A percentile compares a stretch with the other conserved stretches of the same genome.
phyloP scores from a whole-genome alignment of 352 stramenopile species.

The Globisporangium rhizosaccharum region DNA sequence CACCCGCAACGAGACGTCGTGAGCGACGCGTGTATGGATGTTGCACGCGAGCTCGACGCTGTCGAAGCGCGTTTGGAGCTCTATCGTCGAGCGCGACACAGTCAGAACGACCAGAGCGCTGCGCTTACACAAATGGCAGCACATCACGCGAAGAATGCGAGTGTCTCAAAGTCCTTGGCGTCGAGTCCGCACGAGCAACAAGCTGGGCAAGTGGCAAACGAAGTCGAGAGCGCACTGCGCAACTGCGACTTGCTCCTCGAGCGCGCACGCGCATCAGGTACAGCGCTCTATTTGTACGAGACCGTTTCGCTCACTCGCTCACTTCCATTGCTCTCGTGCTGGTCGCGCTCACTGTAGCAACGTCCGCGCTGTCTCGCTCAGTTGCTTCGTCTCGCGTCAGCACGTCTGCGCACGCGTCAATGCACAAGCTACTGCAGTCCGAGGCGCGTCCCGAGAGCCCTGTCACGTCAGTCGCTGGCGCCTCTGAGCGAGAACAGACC shows the following conservation, averaged over 20 bases:
- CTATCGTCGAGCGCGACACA: constrained; percentile 12
- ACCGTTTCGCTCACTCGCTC: constrained; percentile 6
- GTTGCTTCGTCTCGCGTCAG: too few relatives aligned
- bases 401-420: too few relatives aligned
- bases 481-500: not conserved
- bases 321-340: not conserved
- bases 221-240: constrained; percentile 45
- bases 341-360: not conserved
- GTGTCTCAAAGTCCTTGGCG: too few relatives aligned
- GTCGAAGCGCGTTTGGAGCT: constrained; percentile 30
- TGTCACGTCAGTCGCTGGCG: not conserved
- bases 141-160: too few relatives aligned
- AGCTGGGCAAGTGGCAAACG: constrained; percentile 37
- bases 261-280: constrained; percentile 12
- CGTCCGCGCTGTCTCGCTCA: not conserved
- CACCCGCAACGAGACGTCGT: constrained; percentile 6
- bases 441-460: not conserved
- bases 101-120: too few relatives aligned
- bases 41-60: constrained; percentile 33
- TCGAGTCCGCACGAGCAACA: constrained; percentile 17
- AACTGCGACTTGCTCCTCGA: constrained; percentile 48
- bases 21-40: constrained; percentile 33
- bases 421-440: not conserved
- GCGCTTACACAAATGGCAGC: too few relatives aligned
- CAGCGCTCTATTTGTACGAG: not conserved